Evolutionary conservation across 805 yeast genomes (phyloP), one percentile per base, ranked within the genome.

Genomic region (Spathaspora passalidarum): DNA sequence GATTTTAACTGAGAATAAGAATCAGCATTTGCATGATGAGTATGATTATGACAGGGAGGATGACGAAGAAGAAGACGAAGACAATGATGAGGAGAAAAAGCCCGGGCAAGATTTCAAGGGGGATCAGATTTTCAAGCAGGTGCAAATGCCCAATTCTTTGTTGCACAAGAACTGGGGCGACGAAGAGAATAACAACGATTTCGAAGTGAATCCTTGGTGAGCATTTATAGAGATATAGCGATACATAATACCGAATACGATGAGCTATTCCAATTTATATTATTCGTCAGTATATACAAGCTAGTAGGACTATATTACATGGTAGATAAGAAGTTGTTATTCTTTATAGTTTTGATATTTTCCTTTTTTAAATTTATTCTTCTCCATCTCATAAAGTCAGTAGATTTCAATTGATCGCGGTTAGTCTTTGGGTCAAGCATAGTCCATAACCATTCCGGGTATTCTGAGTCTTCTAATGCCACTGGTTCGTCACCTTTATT

Each of bases 391-490:
- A 77, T 78, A 42, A 83, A 73, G 35, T 88, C 88, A 46, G 80
- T 80, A 19, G 72, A 73, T 42, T 78, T 82, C 32, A 85, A 72
- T 53, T 77, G 72, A 21, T 72, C 77, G 46, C 75, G 71, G 57
- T 80, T 82, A n/a, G 78, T 78, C 32, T 78, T 78, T 43, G 78
- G 71, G 63, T 91, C 96, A 25, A 90, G 76, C 40, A 88, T 72
- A 4, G 77, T 80, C 98, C 98, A 94, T 44, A 92, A 75, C 99
- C 99, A 92, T 38, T 78, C 87, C 4, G 99, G 99, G 61, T 92
- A 92, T 57, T 91, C 96, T 32, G 73, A 73, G 62, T 94, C 98
- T 50, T 85, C 88, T 45, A 86, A 65, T 1, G 98, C 98, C 4
- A 88, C 82, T 7, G 95, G 89, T 55, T 90, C 97, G 49, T 84